Evolutionary conservation across 495 filamentous ascomycete genomes (phyloP), one percentile per base, ranked within the genome.

Genomic region (Trichodelitschia bisporula): DNA sequence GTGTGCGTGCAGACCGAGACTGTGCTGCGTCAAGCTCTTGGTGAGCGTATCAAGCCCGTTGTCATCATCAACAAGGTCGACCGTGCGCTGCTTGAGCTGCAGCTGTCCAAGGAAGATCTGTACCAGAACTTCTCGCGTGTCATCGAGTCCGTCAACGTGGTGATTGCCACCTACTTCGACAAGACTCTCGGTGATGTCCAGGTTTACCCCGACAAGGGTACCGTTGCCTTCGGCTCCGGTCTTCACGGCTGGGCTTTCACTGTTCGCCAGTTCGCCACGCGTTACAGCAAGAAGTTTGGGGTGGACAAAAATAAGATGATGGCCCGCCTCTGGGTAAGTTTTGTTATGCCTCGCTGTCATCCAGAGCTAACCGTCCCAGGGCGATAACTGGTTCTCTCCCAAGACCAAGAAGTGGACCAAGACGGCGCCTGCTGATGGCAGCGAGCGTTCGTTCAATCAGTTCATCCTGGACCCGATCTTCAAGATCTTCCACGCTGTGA

Each of bases 221-320:
- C 89, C 46, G 69, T 99, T 49, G 86, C 84, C 49, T 99, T 99
- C 65, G 86, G 84, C 54, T 99, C 86, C 51, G 86, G 89, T 73
- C 86, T 99, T 38, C 86, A 99, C 62, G 86, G 86, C 55, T 99
- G 86, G 86, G 82, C 78, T 54, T 99, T 99, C 73, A 99, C 86
- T 42, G 64, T 99, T 62, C 77, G 86, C 44, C 89, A 99, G 56
- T 99, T 99, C 58, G 86, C 86, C 43, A 61, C 69, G 47, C 73
- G 73, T 51, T 97, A 95, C 61, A 76, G 86, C 53, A 93, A 93
- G 78, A 97, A 97, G 60, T 95, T 97, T 50, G 86, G 86, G 72
- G 89, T 97, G 47, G 89, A 97, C 67, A 77, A 76, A 57, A 69
- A 66, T 58, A 95, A 95, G 79, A 91, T 97, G 89, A 91, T 95